Evolutionary conservation across 1,284 basidiomycete species (phyloP), one percentile per base, ranked within the genome.

Genomic region (Moniliophthora roreri): DNA sequence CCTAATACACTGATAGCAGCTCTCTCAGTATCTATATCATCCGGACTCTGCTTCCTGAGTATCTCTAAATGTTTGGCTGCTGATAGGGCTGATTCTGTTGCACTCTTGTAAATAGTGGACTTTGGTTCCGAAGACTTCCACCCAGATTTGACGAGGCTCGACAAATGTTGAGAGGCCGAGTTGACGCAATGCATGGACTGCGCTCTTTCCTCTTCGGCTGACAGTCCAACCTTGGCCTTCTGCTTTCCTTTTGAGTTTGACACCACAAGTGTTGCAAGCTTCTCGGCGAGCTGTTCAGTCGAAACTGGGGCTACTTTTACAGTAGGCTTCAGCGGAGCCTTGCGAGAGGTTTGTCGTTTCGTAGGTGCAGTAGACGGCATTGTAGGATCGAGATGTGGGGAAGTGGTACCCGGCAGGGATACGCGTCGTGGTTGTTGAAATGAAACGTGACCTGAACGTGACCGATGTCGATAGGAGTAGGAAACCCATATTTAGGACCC

Each of bases 11-110:
- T 85, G 48, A 77, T 77, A 1, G 85, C 87, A 0, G 86, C 87
- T 37, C 85, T 75, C 66, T 91, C 90, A 2, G 89, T 75, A 60
- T 91, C 85, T 15, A 87, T n/a, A 55, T 79, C 77, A 2, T 68
- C 70, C 0, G 75, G 69, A 24, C 64, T 70, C 13, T 80, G 51
- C n/a, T 65, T 63, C 45, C 87, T 72, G 35, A 89, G 65, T 1
- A 66, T 60, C 1, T 58, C 58, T 7, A 89, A 63, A 50, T 79
- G 71, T 42, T 71, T 73, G 28, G 71, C 68, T 10, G 74, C 72
- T 15, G 69, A 60, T 3, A 68, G 66, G 11, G 71, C 69, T 15
- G 66, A 63, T 18, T 67, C 52, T 32, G 62, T 66, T 18, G 69
- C 62, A 24, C 63, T 69, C 21, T 62, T 57, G 11, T 66, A 63